Evolutionary conservation across 2,329 filamentous ascomycete species (phyloP).

Genomic region (Nothopassalora personata): DNA sequence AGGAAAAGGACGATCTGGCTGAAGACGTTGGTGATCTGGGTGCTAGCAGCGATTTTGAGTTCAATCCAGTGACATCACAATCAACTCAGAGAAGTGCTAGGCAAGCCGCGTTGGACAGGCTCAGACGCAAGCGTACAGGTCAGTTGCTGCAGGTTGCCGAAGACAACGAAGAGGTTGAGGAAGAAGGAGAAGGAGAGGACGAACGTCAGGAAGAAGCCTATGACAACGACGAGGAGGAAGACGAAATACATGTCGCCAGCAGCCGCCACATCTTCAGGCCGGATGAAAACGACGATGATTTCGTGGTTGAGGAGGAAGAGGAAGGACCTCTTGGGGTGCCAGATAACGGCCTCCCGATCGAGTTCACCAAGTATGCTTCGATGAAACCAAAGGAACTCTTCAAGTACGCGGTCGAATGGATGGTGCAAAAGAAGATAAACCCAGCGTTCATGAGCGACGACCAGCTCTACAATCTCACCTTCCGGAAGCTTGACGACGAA

Average conservation of each 20-base stretch:
- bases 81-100: constrained; percentile 33
- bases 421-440: constrained; percentile 73
- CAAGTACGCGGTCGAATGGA: constrained; percentile 69
- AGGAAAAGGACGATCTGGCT: constrained; percentile 39
- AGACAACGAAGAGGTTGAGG: constrained; percentile 28
- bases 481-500: constrained; percentile 67
- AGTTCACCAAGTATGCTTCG: constrained; percentile 62
- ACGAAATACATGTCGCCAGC: constrained; percentile 43
- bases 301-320: constrained; percentile 51
- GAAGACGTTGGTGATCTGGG: constrained; percentile 44
- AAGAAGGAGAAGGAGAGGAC: constrained; percentile 22
- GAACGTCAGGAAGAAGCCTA: constrained; percentile 45
- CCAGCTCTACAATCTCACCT: constrained; percentile 62
- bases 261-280: constrained; percentile 46
- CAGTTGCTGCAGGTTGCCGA: constrained; percentile 20
- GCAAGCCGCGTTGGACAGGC: constrained; percentile 39
- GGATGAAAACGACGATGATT: constrained; percentile 58
- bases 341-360: constrained; percentile 55
- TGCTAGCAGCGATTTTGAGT: constrained; percentile 30
- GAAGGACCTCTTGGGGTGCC: constrained; percentile 53
- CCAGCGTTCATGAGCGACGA: constrained; percentile 61
- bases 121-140: constrained; percentile 38
- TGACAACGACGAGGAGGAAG: constrained; percentile 46
- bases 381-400: constrained; percentile 69
- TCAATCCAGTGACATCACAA: constrained; percentile 25